Percentiles rank a stretch among this genome's conserved stretches.
Evolutionary conservation across 345 rosid species (phyloP).

Genomic region (Hibiscus trionum): DNA sequence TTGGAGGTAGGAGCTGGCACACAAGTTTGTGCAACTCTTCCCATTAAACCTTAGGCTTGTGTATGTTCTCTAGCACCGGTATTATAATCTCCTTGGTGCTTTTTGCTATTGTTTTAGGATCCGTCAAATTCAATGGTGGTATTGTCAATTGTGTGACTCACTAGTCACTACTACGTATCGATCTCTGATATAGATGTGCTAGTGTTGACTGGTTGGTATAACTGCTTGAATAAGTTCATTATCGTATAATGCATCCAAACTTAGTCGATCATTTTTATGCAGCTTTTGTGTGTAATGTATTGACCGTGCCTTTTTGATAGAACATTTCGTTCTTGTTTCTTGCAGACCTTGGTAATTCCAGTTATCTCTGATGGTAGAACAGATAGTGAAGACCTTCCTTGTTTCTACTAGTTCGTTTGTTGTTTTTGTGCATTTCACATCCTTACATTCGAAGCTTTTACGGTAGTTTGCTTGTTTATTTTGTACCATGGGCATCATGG

Average conservation of each 20-base stretch:
- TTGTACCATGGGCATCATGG: constrained; percentile 31
- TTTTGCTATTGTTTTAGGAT: constrained; percentile 38
- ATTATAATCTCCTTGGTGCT: background rate
- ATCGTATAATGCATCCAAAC: background rate
- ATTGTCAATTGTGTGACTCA: too few relatives aligned
- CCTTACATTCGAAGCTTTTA: constrained; percentile 32
- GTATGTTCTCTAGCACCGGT: background rate
- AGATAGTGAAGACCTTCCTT: constrained; percentile 35
- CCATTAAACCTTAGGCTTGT: background rate
- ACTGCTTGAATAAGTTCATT: background rate
- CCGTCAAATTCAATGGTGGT: constrained; percentile 73
- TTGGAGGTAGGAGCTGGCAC: constrained; percentile 50
- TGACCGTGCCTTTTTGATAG: background rate
- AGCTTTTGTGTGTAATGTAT: too few relatives aligned
- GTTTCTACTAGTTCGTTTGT: constrained; percentile 22
- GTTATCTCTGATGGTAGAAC: constrained; percentile 34
- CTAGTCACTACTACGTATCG: constrained; percentile 41
- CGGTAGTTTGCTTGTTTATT: constrained; percentile 27
- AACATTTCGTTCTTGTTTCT: background rate
- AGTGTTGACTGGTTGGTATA: too few relatives aligned
- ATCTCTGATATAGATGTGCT: too few relatives aligned
- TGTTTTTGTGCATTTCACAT: constrained; percentile 30
- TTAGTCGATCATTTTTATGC: background rate
- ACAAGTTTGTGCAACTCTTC: background rate
- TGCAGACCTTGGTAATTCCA: constrained; percentile 25